Base-by-base conservation (phyloP, 768 basidiomycete genomes). In the Kwoniella pini region DNA sequence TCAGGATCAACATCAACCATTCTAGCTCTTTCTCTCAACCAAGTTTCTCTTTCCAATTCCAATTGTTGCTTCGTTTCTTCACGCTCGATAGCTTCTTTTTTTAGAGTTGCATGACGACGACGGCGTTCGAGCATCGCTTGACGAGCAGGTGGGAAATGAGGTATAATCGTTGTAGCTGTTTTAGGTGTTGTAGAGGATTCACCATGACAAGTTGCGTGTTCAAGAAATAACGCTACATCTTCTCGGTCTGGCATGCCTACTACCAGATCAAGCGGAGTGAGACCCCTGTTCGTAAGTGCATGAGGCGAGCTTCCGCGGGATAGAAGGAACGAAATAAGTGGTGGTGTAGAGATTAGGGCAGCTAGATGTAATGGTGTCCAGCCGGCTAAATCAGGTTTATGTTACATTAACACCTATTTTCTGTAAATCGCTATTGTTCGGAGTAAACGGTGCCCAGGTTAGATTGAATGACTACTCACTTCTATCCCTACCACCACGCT, bases 351-450 rank as follows among this genome's bases (percentile, higher is more conserved):
- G 36, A 90, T 81, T 52, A 98, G 80, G 7, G 89, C 89, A 7
- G 95, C 91, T 80, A 95, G 88, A 71, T 97, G 95, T 12, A 99
- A 82, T 2, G 94, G 87, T 10, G 91, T 92, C 96, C 96, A 98
- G 31, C 95, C 94, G 62, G 85, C 93, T 96, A 69, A 19, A 36
- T 30, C 11, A 22, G 40, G 27, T 27, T 9, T 9, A 53, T n/a
- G n/a, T 24, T 26, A 50, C 33, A 54, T 24, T 9, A 39, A 51
- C 62, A 53, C 36, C 52, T 53, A 15, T 36, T n/a, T n/a, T n/a
- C n/a, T n/a, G n/a, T n/a, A n/a, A n/a, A n/a, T n/a, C n/a, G n/a
- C n/a, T n/a, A n/a, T n/a, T n/a, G n/a, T 22, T 26, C 36, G 30
- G 15, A 17, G 15, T 31, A 6, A 21, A 26, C 11, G 6, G 42